Conservation (phyloP, 345 rosid species). For the Syzygium grande region DNA sequence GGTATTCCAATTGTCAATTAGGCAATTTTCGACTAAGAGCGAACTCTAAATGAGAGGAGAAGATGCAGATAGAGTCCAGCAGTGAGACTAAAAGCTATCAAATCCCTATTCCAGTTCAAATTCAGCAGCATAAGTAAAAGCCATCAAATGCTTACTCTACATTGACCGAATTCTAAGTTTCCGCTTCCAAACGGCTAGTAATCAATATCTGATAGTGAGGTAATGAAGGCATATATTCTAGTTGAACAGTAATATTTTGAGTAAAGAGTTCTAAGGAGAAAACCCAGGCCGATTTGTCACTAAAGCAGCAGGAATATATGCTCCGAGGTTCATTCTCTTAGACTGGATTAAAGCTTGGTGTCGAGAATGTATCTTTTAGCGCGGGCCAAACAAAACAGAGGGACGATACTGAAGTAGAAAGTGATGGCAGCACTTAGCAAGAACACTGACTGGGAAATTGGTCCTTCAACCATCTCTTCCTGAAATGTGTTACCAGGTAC, state of each 20-base stretch:
- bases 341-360: constrained; percentile 25
- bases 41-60: background rate
- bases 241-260: background rate
- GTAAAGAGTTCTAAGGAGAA: background rate
- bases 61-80: background rate
- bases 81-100: background rate
- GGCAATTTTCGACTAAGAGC: background rate
- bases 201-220: background rate
- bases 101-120: background rate
- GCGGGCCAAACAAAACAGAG: constrained; percentile 47
- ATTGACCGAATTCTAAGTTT: background rate
- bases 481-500: constrained; percentile 31
- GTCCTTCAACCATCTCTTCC: constrained; percentile 59
- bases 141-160: background rate
- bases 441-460: constrained; percentile 53
- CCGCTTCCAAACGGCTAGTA: background rate
- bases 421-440: constrained; percentile 66
- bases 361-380: constrained; percentile 57
- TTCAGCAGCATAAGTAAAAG: background rate
- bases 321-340: background rate
- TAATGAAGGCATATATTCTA: background rate
- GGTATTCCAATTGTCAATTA: background rate
- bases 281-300: background rate
- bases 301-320: background rate
- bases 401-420: constrained; percentile 51